phyloP scores from a whole-genome alignment of 106 monocot genomes.

The Dactylorhiza incarnata region DNA sequence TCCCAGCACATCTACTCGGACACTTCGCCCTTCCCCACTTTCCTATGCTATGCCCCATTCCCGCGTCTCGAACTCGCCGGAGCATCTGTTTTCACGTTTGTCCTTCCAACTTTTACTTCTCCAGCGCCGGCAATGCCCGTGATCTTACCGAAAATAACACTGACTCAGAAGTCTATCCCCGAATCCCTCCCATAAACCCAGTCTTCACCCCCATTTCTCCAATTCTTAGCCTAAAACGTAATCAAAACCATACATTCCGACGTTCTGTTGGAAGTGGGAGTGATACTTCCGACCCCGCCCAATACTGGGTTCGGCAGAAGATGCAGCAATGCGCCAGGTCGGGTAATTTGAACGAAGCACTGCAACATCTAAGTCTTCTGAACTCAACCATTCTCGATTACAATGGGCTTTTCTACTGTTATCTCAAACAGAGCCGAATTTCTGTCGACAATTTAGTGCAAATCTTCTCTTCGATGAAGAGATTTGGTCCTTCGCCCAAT shows the following conservation, averaged over 20 bases:
- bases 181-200: background rate
- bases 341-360: slow-evolving; percentile 31
- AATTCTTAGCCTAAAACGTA: background rate
- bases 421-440: slow-evolving; percentile 22
- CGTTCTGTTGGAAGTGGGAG: background rate
- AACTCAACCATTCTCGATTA: slow-evolving; percentile 35
- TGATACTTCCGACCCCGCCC: background rate
- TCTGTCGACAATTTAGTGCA: slow-evolving; percentile 10
- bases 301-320: background rate
- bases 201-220: background rate
- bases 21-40: background rate
- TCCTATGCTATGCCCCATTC: background rate
- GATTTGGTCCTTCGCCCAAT: slow-evolving; percentile 35
- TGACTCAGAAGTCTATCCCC: background rate
- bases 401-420: slow-evolving; percentile 37
- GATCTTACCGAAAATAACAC: background rate
- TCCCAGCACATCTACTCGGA: background rate
- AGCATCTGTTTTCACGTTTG: background rate
- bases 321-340: slow-evolving; percentile 45
- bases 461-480: slow-evolving; percentile 27
- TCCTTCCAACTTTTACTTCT: background rate
- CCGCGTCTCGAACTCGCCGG: background rate
- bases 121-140: background rate
- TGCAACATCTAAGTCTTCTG: slow-evolving; percentile 18
- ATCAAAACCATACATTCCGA: background rate